These are phyloP conservation scores for Russula sp. DNA, from an alignment of 768 basidiomycete genomes.

Conservation along the genomic window DNA sequence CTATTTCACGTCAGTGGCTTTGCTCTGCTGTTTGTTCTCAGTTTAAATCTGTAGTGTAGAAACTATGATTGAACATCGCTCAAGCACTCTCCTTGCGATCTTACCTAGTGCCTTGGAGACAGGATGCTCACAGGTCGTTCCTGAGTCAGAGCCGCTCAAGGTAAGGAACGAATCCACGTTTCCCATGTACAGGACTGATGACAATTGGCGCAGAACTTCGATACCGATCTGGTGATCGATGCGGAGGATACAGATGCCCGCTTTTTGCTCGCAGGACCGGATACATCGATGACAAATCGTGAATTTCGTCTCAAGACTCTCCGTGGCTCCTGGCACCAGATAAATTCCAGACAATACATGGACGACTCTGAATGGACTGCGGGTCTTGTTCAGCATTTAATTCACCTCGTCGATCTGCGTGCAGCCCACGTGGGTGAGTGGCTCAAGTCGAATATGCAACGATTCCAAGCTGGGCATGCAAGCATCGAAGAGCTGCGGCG, in stretches of 20 bases:
- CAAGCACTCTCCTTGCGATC: constrained; percentile 31
- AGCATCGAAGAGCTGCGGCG: constrained; percentile 41
- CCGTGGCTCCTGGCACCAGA: constrained; percentile 29
- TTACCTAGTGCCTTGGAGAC: constrained; percentile 42
- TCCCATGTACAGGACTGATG: neutral
- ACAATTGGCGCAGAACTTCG: constrained; percentile 37
- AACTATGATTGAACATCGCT: constrained; percentile 44
- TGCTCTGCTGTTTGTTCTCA: neutral
- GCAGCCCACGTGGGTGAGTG: constrained; percentile 43
- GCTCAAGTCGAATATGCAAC: constrained; percentile 41
- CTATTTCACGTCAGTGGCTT: constrained; percentile 46
- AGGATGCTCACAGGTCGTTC: constrained; percentile 40
- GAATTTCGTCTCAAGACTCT: constrained; percentile 25
- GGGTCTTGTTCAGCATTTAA: constrained; percentile 35
- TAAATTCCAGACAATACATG: constrained; percentile 28
- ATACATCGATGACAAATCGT: constrained; percentile 20
- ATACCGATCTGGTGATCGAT: constrained; percentile 39
- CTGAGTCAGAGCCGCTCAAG: constrained; percentile 44
- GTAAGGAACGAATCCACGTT: constrained; percentile 25
- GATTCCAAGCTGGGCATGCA: constrained; percentile 40
- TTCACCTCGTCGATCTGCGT: constrained; percentile 35
- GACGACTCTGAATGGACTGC: constrained; percentile 39
- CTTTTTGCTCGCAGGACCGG: constrained; percentile 28
- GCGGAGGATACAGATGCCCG: constrained; percentile 31
- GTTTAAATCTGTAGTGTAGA: constrained; percentile 27